Base-by-base conservation (phyloP, 805 yeast species). In the Dipodascus geniculatus region DNA sequence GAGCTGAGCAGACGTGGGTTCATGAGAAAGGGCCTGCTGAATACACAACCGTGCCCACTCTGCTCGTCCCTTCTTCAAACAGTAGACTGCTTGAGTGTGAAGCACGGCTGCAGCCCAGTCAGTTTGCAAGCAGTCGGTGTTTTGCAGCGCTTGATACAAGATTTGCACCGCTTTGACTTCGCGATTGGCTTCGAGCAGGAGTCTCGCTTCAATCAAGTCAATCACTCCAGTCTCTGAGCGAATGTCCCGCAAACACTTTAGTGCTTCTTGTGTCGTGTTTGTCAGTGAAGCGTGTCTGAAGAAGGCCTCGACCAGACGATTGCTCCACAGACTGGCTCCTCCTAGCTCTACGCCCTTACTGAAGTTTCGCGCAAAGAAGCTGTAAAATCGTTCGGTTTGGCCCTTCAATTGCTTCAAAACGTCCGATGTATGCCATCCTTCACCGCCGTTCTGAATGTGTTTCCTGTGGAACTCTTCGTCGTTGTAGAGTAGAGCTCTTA, bases 281-380 rank as follows among this genome's bases (percentile, higher is more conserved):
- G 95, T 84, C 53, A 86, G 66, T 60, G 81, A 74, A 33, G 85
- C 73, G 52, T 79, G 78, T 60, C 74, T 76, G 58, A 86, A 65
- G 57, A 88, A 83, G 0, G 88, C 85, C 63, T 86, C 90, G 22
- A 85, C 85, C 54, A 88, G 73, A 65, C 82, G 82, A 67, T 88
- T 88, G 55, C 78, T 72, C 23, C 79, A 73, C 38, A 76, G 61
- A 1, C 84, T 78, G 3, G 96, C 19, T 53, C 81, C 74, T 2
- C 96, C 96, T 49, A 85, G 65, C 55, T 74, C 77, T 22, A 80
- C 74, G 14, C 96, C 96, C 33, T 77, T 75, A 59, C 70, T 71
- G 64, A 83, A 88, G 20, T 38, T 38, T 17, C 20, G 17, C 4
- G 20, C 44, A 17, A 38, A 38, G 20, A 38, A 38, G 8, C 20